Conservation (phyloP, 2,329 filamentous ascomycete genomes). For the Arthrocladium fulminans region DNA sequence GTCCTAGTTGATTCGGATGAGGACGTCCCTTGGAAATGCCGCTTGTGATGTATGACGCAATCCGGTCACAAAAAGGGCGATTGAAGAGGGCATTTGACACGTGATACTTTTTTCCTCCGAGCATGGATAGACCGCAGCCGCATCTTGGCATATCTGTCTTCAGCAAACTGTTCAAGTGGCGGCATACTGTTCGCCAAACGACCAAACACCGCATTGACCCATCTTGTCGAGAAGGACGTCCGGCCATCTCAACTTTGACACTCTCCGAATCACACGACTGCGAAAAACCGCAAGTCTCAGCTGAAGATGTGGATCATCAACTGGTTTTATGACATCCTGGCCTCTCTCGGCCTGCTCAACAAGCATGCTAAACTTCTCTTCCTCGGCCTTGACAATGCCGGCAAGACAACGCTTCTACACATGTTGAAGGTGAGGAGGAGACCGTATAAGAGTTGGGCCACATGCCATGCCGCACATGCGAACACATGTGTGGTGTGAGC, state of each 20-base stretch:
- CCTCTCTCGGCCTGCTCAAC: conserved; percentile 79
- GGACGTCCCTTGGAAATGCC: no score
- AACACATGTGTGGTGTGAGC: no score
- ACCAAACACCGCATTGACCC: no score
- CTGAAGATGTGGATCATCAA: conserved; percentile 81
- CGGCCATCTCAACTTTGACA: no score
- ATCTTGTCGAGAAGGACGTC: no score
- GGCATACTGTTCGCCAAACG: conserved; percentile 1
- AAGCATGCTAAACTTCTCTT: conserved; percentile 95
- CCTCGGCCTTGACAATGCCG: conserved; percentile 86
- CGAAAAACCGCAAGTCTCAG: not conserved
- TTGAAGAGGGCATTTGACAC: not conserved
- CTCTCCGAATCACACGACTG: no score
- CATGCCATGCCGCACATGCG: not conserved
- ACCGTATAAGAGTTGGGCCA: conserved; percentile 8
- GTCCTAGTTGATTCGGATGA: no score
- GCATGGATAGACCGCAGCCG: not conserved
- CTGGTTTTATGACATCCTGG: conserved; percentile 92
- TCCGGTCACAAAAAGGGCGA: not conserved
- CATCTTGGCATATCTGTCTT: conserved; percentile 6
- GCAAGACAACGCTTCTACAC: conserved; percentile 87
- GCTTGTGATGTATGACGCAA: not conserved
- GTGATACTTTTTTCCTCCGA: not conserved
- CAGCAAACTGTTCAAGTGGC: not conserved
- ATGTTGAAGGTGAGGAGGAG: conserved; percentile 72